Evolutionary conservation across 1,284 basidiomycete species (phyloP).

Genomic region (Macrocystidia cucumis): DNA sequence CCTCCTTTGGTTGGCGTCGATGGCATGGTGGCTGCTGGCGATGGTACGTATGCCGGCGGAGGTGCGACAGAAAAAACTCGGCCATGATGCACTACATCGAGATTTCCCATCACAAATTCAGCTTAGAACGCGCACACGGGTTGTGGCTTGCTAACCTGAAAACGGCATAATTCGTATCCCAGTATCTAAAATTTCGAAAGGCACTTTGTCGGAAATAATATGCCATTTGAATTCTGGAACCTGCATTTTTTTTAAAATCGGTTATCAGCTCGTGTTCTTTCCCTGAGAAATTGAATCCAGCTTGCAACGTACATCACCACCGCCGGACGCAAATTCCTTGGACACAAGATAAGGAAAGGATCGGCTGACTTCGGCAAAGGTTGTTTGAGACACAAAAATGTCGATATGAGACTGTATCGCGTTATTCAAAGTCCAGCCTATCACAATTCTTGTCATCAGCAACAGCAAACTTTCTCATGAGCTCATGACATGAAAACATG

Average conservation of each 20-base stretch:
- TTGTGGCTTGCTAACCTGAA: constrained; percentile 34
- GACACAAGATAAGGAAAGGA: constrained; percentile 75
- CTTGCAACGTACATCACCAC: constrained; percentile 54
- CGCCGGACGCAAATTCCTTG: constrained; percentile 70
- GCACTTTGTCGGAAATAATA: constrained; percentile 55
- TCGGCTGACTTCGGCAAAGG: constrained; percentile 55
- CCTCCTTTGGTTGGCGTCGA: constrained; percentile 29
- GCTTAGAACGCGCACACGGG: background rate
- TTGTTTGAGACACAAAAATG: constrained; percentile 60
- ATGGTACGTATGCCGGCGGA: constrained; percentile 31
- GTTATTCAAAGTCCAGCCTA: constrained; percentile 67
- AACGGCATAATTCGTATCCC: constrained; percentile 63
- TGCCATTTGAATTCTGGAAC: constrained; percentile 78
- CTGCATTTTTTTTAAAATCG: constrained; percentile 27
- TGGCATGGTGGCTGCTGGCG: constrained; percentile 32
- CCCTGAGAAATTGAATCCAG: constrained; percentile 5
- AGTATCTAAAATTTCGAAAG: constrained; percentile 59
- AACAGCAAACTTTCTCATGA: constrained; percentile 3
- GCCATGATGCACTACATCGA: constrained; percentile 52
- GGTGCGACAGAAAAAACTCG: constrained; percentile 41
- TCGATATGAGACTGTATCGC: constrained; percentile 69
- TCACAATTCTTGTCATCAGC: constrained; percentile 7
- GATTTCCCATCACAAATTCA: constrained; percentile 4
- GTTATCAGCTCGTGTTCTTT: background rate
- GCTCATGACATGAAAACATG: too few species aligned